Base-by-base conservation (phyloP, 129 eudicot species). In the Flaveria trinervia region DNA sequence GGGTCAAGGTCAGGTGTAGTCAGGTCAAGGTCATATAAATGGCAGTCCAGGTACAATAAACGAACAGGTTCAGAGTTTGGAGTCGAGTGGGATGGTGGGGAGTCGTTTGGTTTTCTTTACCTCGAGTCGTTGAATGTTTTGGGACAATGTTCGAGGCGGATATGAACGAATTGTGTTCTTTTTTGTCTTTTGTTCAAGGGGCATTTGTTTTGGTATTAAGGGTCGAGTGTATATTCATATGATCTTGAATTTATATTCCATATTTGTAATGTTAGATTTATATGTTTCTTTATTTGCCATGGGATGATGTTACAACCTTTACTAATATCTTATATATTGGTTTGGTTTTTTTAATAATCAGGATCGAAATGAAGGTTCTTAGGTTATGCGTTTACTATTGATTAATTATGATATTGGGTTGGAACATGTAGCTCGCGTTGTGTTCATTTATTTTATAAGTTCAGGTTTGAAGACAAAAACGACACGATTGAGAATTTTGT, bases 11-110 rank as follows among this genome's bases (percentile, higher is more conserved):
- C 84, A 22, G 76, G 84, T 83, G 84, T 18, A 56, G 87, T 86
- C 82, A 74, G 83, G 86, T 82, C 71, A 15, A 28, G 43, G 71
- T 67, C 68, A 65, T 71, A 84, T 72, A 20, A 20, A 72, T 26
- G 77, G 78, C 18, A 73, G 86, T 77, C 81, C 81, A 86, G 81
- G 86, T 77, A 75, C 81, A 86, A 81, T 71, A 79, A 85, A 65
- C 1, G 74, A 68, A 20, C 45, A 79, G 90, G 81, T 61, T 50
- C 80, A 26, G n/a, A 61, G 9, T 55, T 71, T 70, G 43, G 65
- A 33, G 48, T 77, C 71, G 70, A 66, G 79, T 60, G 66, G 68
- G 68, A 65, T 49, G 72, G 76, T 70, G 78, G 15, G 61, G 72
- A 43, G 67, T 79, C 68, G 77, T 79, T 83, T 82, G 75, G 85